Evolutionary conservation across 768 basidiomycete species (phyloP), one percentile per base, ranked within the genome.

Genomic region (Cantharellus anzutake): DNA sequence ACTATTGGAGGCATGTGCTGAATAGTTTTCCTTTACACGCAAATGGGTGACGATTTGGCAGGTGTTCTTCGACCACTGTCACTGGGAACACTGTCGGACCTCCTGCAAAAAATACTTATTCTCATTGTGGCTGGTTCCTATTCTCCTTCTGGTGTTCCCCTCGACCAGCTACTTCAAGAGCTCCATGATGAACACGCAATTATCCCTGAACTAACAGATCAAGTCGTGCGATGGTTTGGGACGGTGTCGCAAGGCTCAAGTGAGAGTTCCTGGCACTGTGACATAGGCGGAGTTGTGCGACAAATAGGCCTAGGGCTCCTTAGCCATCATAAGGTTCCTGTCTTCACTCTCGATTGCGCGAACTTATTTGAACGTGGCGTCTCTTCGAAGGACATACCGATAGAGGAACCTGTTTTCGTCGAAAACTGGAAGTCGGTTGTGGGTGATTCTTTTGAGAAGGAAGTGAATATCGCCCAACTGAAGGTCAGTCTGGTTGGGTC

Each of bases 201-300:
- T 14, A 74, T 79, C 4, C 70, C 77, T 4, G 67, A 72, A 2
- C 76, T 91, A 38, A 76, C 80, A 4, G 70, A 67, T 4, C 87
- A 90, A 67, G 75, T 91, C 37, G 79, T 96, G 74, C 67, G 71
- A 0, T 93, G 93, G 83, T 97, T 94, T 64, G 91, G 90, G 14
- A 71, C 73, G 3, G 68, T 83, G 3, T 65, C 60, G 4, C 59
- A 34, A 11, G 62, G 59, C 7, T 64, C 61, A 20, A 68, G 56
- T 14, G 73, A 73, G 16, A 79, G 73, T 2, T 70, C 69, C 50
- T 92, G 90, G 88, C 74, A 67, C 48, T 79, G 86, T 76, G 76
- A 91, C 59, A 73, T 76, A 40, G 69, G 72, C 3, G 73, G 73
- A 2, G 72, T 87, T 14, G 76, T 92, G 4, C 78, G 73, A 62